Conservation (phyloP, 2,329 filamentous ascomycete genomes). For the Xylariales sp. region DNA sequence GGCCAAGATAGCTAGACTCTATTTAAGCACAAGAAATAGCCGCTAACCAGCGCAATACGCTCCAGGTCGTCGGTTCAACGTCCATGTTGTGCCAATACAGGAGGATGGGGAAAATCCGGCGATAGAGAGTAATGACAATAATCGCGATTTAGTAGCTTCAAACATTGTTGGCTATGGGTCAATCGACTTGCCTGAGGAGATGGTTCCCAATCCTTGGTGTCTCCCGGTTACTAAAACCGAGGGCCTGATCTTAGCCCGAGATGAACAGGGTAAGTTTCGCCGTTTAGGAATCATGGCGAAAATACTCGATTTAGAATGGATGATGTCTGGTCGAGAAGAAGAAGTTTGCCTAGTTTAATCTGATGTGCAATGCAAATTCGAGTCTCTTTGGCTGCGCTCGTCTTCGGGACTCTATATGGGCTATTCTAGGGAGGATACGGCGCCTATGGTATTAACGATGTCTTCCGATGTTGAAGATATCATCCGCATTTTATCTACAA, state of each 20-base stretch:
- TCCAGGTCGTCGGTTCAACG: conserved; percentile 8
- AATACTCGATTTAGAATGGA: conserved; percentile 25
- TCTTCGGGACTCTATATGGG: not conserved
- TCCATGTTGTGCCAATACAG: not conserved
- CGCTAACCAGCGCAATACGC: conserved; percentile 25
- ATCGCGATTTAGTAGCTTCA: not conserved
- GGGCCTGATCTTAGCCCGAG: conserved; percentile 36
- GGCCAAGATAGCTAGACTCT: too few relatives aligned
- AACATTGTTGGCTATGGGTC: conserved; percentile 28
- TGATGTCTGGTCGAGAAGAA: conserved; percentile 26
- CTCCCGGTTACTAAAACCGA: conserved; percentile 34
- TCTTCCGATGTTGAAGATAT: not conserved
- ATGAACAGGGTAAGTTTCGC: conserved; percentile 35
- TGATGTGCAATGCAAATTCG: not conserved
- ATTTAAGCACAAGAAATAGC: not conserved
- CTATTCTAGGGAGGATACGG: too few relatives aligned
- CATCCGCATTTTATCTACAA: not conserved
- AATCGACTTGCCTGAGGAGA: conserved; percentile 38
- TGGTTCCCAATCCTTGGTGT: conserved; percentile 35
- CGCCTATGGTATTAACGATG: not conserved
- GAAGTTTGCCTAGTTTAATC: conserved; percentile 45
- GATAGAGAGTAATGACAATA: not conserved
- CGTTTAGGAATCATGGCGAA: conserved; percentile 35
- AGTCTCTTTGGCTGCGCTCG: not conserved
- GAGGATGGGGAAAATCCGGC: not conserved